phyloP scores from a whole-genome alignment of 352 stramenopile species.

The Phytophthora ohioensis region DNA sequence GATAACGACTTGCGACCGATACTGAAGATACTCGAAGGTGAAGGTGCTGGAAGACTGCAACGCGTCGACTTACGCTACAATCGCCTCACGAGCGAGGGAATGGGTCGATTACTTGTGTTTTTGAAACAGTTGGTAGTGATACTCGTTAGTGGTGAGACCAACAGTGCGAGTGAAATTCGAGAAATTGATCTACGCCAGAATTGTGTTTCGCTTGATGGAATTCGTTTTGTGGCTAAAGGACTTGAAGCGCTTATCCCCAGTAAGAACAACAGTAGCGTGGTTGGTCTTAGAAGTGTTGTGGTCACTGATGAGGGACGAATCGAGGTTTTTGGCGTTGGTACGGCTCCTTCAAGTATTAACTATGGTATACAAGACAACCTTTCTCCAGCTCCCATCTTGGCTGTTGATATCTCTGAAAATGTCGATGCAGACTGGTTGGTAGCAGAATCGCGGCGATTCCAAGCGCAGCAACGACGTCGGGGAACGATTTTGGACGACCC shows the following conservation, averaged over 20 bases:
- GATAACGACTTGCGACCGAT: constrained; percentile 60
- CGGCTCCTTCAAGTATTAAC: neutral
- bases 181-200: constrained; percentile 79
- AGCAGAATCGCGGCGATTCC: constrained; percentile 36
- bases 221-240: constrained; percentile 59
- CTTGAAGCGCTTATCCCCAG: constrained; percentile 49
- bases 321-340: constrained; percentile 50
- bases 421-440: constrained; percentile 50
- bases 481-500: constrained; percentile 13
- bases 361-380: constrained; percentile 3
- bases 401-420: constrained; percentile 64
- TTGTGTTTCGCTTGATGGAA: constrained; percentile 70
- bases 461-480: constrained; percentile 24
- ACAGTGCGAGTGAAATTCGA: constrained; percentile 14
- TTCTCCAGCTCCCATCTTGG: constrained; percentile 33
- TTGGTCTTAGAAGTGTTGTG: constrained; percentile 45
- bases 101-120: constrained; percentile 47
- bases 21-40: constrained; percentile 48
- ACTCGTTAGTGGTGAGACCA: neutral
- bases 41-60: constrained; percentile 21
- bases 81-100: constrained; percentile 62
- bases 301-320: constrained; percentile 60
- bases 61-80: constrained; percentile 70
- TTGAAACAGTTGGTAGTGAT: constrained; percentile 21
- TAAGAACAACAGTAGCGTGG: constrained; percentile 10